Conservation (phyloP, 2,329 filamentous ascomycete species). For the Penicillium sp. region DNA sequence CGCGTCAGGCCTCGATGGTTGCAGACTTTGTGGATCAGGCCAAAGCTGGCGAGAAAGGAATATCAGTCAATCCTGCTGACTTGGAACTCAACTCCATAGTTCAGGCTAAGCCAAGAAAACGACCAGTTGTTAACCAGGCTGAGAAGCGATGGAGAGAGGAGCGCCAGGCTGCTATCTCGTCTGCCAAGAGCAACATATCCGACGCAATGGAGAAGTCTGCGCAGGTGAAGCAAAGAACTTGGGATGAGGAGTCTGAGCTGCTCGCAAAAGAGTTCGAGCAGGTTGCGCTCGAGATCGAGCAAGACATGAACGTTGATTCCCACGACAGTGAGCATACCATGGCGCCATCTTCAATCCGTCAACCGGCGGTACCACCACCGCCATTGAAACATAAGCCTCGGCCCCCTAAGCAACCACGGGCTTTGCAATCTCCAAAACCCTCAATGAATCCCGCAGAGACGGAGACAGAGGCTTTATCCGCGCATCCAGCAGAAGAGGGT, state of each 20-base stretch:
- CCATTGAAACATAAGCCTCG: slow-evolving; percentile 40
- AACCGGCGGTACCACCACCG: slow-evolving; percentile 22
- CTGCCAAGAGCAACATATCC: slow-evolving; percentile 36
- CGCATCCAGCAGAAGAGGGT: slow-evolving; percentile 39
- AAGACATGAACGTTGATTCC: slow-evolving; percentile 27
- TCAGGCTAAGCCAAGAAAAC: slow-evolving; percentile 32
- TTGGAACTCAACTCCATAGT: slow-evolving; percentile 8
- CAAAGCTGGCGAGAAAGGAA: slow-evolving; percentile 2
- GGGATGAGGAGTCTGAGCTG: slow-evolving; percentile 44
- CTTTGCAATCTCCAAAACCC: slow-evolving; percentile 4
- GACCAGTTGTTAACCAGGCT: slow-evolving; percentile 42
- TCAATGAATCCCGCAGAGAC: slow-evolving; percentile 1
- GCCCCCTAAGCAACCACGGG: slow-evolving; percentile 31
- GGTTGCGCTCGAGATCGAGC: slow-evolving; percentile 44
- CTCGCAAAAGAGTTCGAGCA: slow-evolving; percentile 44
- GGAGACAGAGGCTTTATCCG: slow-evolving; percentile 10
- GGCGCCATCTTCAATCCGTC: slow-evolving; percentile 4
- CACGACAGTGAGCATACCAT: slow-evolving; percentile 4
- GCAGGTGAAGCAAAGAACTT: slow-evolving; percentile 36
- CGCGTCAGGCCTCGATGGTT: slow-evolving; percentile 35
- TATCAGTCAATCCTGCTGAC: slow-evolving; percentile 12
- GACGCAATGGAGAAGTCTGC: slow-evolving; percentile 39
- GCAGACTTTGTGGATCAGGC: slow-evolving; percentile 27
- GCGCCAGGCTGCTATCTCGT: slow-evolving; percentile 32
- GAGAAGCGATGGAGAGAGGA: slow-evolving; percentile 41